Evolutionary conservation across 768 basidiomycete species (phyloP).

Genomic region (Pisolithus marmoratus): DNA sequence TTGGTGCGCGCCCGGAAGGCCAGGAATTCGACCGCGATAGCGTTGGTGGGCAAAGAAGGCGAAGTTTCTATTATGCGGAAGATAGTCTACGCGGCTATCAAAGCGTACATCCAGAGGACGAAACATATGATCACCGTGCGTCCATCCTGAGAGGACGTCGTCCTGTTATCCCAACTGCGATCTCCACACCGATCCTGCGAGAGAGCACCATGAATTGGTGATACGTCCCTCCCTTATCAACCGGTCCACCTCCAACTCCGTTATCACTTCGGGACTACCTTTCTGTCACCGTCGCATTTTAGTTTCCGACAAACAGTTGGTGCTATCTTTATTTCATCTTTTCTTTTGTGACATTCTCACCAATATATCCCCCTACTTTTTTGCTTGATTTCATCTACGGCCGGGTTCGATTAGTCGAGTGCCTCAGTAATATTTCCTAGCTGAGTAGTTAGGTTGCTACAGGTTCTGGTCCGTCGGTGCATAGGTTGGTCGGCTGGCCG

Average conservation of each 20-base stretch:
- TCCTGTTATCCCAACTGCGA: constrained; percentile 52
- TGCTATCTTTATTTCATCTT: constrained; percentile 1
- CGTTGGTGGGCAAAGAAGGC: constrained; percentile 62
- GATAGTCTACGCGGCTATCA: constrained; percentile 67
- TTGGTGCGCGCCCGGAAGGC: constrained; percentile 54
- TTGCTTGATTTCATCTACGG: not conserved
- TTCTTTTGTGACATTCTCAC: not conserved
- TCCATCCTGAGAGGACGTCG: constrained; percentile 51
- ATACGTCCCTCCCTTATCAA: constrained; percentile 7
- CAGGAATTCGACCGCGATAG: constrained; percentile 75
- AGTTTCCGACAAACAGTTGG: not conserved
- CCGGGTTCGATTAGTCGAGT: not conserved
- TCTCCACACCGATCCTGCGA: constrained; percentile 70
- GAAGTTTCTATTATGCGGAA: constrained; percentile 86
- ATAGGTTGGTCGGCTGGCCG: not conserved
- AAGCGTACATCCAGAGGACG: constrained; percentile 32
- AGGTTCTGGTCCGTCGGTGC: not conserved
- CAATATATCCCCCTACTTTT: not conserved
- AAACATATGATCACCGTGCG: constrained; percentile 29
- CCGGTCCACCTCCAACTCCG: too few relatives aligned
- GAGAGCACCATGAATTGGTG: constrained; percentile 89
- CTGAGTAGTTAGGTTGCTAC: not conserved
- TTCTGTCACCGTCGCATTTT: not conserved
- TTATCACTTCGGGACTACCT: too few relatives aligned
- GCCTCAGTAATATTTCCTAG: not conserved